A percentile compares a stretch with the other conserved stretches of the same genome.
Evolutionary conservation across 1,284 basidiomycete genomes (phyloP).

Genomic region (Termitomyces sp.): DNA sequence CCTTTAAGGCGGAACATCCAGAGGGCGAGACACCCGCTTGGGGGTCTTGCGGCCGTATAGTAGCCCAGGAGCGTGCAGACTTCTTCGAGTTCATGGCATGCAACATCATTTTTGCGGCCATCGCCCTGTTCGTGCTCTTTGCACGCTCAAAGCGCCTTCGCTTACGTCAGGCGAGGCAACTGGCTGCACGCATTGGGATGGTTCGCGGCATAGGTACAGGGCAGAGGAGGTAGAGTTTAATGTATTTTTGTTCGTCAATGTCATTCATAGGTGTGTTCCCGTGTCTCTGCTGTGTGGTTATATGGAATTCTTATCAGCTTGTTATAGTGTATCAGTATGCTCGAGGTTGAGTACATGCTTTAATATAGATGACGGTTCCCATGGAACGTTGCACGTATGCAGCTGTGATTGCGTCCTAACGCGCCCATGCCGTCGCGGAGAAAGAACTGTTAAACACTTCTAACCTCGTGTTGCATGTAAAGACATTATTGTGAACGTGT

Average conservation of each 20-base stretch:
- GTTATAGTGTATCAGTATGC: neutral
- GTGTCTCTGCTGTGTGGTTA: neutral
- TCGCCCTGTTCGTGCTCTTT: conserved; percentile 62
- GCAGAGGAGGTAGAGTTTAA: conserved; percentile 12
- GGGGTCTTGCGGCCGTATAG: conserved; percentile 85
- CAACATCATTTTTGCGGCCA: conserved; percentile 67
- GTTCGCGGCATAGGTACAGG: conserved; percentile 26
- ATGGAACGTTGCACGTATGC: neutral
- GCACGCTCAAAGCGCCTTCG: conserved; percentile 65
- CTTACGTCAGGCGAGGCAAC: conserved; percentile 67
- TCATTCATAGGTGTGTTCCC: conserved; percentile 11
- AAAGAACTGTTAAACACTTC: neutral
- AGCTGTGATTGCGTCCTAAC: neutral
- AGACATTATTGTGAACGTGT: neutral
- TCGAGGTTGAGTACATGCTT: neutral
- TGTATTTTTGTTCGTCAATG: conserved; percentile 1
- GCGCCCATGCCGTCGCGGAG: neutral
- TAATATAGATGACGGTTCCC: neutral
- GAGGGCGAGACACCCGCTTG: conserved; percentile 76
- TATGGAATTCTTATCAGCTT: neutral
- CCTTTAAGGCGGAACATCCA: conserved; percentile 18
- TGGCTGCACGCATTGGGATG: conserved; percentile 80
- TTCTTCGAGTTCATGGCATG: conserved; percentile 86
- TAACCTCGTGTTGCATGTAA: neutral
- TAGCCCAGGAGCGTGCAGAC: conserved; percentile 70